Percentiles rank a stretch among this genome's conserved stretches.
These are phyloP conservation scores for Oryza meridionalis DNA, from an alignment of 176 grass and related monocot genomes.

Conservation along the genomic window DNA sequence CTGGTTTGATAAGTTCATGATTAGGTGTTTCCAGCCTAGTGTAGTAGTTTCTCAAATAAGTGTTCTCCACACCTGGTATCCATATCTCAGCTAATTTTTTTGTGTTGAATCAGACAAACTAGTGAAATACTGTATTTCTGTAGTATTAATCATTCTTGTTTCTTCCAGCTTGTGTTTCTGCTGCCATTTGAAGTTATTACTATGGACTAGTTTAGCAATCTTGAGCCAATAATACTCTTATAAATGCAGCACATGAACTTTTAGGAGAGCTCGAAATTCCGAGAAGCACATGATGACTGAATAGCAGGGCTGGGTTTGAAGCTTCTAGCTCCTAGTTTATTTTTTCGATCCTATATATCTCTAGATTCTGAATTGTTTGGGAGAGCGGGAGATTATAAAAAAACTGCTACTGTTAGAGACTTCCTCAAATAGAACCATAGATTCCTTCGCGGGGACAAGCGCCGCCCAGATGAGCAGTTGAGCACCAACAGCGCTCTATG, in stretches of 20 bases:
- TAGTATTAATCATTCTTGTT: neutral
- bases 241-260: neutral
- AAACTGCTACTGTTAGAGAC: no score
- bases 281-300: no score
- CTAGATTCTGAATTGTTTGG: no score
- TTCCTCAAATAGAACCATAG: neutral
- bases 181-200: neutral
- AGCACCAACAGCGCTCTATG: no score
- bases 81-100: slow-evolving; percentile 28
- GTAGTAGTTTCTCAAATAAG: slow-evolving; percentile 31
- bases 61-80: slow-evolving; percentile 11
- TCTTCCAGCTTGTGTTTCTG: neutral
- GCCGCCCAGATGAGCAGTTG: no score
- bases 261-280: no score
- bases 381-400: no score
- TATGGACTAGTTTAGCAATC: neutral
- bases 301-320: no score
- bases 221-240: neutral
- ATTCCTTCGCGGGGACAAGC: neutral
- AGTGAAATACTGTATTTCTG: slow-evolving; percentile 9
- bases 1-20: neutral
- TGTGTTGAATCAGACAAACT: slow-evolving; percentile 19
- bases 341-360: no score
- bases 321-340: no score
- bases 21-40: slow-evolving; percentile 21